Percentiles rank a stretch among this genome's conserved stretches.
These are phyloP conservation scores for Alternaria postmessia DNA, from an alignment of 2,329 filamentous ascomycete species.

Conservation along the genomic window DNA sequence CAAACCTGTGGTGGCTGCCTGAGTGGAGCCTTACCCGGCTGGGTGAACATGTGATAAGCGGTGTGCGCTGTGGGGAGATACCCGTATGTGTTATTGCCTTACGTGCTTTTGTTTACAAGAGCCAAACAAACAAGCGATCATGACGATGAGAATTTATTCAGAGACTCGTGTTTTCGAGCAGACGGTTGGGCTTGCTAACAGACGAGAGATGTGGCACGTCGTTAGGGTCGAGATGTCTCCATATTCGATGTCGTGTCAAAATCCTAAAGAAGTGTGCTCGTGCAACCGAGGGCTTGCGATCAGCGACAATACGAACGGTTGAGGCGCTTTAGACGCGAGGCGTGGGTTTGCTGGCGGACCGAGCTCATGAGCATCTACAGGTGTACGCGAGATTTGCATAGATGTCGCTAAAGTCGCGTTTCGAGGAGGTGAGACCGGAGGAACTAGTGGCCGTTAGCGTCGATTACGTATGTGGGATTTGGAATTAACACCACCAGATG, in stretches of 20 bases:
- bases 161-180: background rate
- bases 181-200: background rate
- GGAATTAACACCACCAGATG: slow-evolving; percentile 37
- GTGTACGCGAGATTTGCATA: slow-evolving; percentile 19
- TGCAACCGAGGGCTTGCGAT: background rate
- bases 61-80: background rate
- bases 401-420: slow-evolving; percentile 19
- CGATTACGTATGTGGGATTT: slow-evolving; percentile 32
- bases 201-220: background rate
- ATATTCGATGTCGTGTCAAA: background rate
- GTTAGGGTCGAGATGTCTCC: background rate
- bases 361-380: slow-evolving; percentile 12
- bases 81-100: background rate
- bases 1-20: background rate
- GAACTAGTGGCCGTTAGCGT: slow-evolving; percentile 28
- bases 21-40: background rate
- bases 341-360: slow-evolving; percentile 4
- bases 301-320: background rate
- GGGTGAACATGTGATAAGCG: background rate
- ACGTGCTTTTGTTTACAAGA: slow-evolving; percentile 1
- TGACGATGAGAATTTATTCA: background rate
- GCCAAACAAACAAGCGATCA: background rate
- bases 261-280: background rate
- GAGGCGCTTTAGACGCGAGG: background rate
- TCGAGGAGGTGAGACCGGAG: slow-evolving; percentile 19